These are phyloP conservation scores for Drosera spatulata DNA, from an alignment of 179 eudicot species.

Conservation along the genomic window DNA sequence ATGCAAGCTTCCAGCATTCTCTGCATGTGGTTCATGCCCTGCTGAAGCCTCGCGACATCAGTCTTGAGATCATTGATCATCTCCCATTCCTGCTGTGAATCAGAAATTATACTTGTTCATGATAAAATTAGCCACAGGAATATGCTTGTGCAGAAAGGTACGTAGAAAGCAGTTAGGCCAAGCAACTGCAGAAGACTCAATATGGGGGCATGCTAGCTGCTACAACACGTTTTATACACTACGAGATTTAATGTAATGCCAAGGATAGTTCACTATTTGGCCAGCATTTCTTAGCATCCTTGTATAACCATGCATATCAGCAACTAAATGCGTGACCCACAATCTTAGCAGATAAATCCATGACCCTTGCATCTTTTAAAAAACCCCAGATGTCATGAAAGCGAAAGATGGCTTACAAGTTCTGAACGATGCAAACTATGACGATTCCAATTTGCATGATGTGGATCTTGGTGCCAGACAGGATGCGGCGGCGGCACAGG, in stretches of 20 bases:
- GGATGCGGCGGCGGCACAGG: slow-evolving; percentile 99
- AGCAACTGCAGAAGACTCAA: too few relatives aligned
- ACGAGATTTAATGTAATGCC: too few relatives aligned
- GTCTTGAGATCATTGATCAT: slow-evolving; percentile 83
- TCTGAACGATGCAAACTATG: slow-evolving; percentile 63
- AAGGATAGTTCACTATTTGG: too few relatives aligned
- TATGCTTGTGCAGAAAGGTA: background rate
- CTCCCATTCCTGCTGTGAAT: slow-evolving; percentile 74
- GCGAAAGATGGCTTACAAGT: slow-evolving; percentile 35
- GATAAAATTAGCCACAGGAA: background rate
- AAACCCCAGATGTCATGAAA: background rate
- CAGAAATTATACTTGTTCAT: background rate
- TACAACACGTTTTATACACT: too few relatives aligned
- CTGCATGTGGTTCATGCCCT: slow-evolving; percentile 99
- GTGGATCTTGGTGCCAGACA: slow-evolving; percentile 72
- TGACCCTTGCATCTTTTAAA: too few relatives aligned
- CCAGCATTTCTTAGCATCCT: too few relatives aligned
- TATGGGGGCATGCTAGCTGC: too few relatives aligned
- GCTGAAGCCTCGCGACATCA: slow-evolving; percentile 90
- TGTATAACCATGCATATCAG: too few relatives aligned
- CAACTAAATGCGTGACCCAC: too few relatives aligned
- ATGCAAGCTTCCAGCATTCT: slow-evolving; percentile 96
- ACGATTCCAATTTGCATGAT: slow-evolving; percentile 81
- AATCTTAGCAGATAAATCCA: too few relatives aligned
- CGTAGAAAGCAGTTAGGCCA: too few relatives aligned